Evolutionary conservation across 495 filamentous ascomycete species (phyloP), one percentile per base, ranked within the genome.

Genomic region (Aspergillus ostianus): DNA sequence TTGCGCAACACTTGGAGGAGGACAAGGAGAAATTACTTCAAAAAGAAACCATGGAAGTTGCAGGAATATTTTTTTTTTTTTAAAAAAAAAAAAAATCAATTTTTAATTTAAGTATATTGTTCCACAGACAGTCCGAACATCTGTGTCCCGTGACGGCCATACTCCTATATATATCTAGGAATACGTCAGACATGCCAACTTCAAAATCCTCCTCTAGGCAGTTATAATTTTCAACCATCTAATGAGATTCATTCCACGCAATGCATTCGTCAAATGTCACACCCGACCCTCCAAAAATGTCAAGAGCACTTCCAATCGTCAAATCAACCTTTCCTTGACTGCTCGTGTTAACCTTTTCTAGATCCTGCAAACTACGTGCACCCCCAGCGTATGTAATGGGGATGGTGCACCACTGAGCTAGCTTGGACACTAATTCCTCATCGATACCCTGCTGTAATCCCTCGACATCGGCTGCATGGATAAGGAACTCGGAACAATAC

Each of bases 381-480:
- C 94, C 95, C 9, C 94, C 94, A 30, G 94, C 94, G 77, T 98
- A 98, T 3, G 94, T 98, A 5, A 97, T 88, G 10, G 94, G 95
- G 50, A 94, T 92, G 10, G 79, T 85, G 65, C 91, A 94, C 90
- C 93, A 98, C 62, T 85, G 73, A 2, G 91, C 88, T 51, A 98
- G 75, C 56, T 77, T 84, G 55, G 80, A 73, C 0, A 98, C 92
- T 2, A 98, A 77, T 53, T 88, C 82, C 65, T 93, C 88, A 64
- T 98, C 95, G 53, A 98, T 88, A 27, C 94, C 94, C 53, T 80
- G 80, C 69, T 97, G 95, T 51, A 98, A 77, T 9, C 94, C 94
- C 70, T 98, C 94, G 56, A 93, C 92, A 70, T 98, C 94, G n/a
- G 95, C 94, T n/a, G 94, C 94, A 67, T 98, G 95, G 66, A 98